Base-by-base conservation (phyloP, 352 stramenopile species). In the Phytophthora lateralis region DNA sequence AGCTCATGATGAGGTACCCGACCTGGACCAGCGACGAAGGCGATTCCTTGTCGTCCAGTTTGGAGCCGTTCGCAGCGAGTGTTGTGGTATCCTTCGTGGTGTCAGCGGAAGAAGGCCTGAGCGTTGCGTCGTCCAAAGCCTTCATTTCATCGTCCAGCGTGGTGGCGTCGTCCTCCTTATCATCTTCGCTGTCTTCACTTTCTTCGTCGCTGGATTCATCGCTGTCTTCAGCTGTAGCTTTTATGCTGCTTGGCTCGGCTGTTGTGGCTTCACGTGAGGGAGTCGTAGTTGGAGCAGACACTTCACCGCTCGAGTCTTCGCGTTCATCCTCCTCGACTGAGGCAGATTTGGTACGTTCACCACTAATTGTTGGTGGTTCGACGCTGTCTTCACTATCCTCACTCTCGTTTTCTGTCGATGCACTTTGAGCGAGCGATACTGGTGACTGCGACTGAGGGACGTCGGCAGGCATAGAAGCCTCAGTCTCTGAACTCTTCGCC, bases 1-100 rank as follows among this genome's bases (percentile, higher is more conserved):
- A 80, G 24, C 56, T 80, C 17, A 94, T 74, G 29, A 88, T 85
- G 48, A 89, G 35, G 58, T 90, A 88, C 10, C 85, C 85, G 20
- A 90, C 75, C 18, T 63, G 60, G 15, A 84, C 66, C 55, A 94
- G 50, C 27, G 75, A 89, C 4, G 72, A 72, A 11, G 63, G 18
- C 15, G 49, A 48, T 20, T 46, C 43, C 27, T 55, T 61, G 8
- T 62, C 63, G 15, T 73, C 37, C 18, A 62, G 17, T 5, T 37
- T 57, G 38, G 64, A 70, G 18, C 70, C 61, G 45, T 58, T 79
- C 17, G 49, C 30, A 49, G 69, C 42, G 24, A 71, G 14, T 49
- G 66, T 61, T 50, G 57, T 73, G 12, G 35, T 39, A 6, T 46
- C 48, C 37, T 62, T 26, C 34, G 50, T 57, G 15, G 7, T 48